Evolutionary conservation across 306 rosid species (phyloP).

Genomic region (Elaeagnus macrophylla): DNA sequence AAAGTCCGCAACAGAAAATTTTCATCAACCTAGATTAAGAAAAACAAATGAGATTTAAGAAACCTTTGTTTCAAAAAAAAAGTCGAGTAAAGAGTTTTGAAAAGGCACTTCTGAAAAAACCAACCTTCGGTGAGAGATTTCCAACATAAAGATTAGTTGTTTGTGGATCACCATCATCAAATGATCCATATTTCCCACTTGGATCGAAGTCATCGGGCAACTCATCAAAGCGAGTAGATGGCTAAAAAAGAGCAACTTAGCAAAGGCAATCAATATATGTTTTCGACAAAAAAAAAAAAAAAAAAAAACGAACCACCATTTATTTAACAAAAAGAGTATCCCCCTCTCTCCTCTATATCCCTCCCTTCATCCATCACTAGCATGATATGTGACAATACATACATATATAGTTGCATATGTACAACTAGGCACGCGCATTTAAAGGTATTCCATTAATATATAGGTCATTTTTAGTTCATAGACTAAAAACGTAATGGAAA

Average conservation of each 20-base stretch:
- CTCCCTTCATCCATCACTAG: no score
- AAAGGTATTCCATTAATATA: no score
- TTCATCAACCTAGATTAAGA: constrained; percentile 75
- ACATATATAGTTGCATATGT: no score
- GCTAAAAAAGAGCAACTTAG: constrained; percentile 24
- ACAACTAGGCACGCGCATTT: no score
- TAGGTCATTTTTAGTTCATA: no score
- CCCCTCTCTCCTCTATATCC: no score
- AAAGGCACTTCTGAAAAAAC: not conserved
- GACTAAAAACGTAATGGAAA: no score
- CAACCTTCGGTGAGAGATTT: constrained; percentile 92
- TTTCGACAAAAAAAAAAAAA: constrained; percentile 5
- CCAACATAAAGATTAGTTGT: constrained; percentile 98
- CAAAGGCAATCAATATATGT: constrained; percentile 12
- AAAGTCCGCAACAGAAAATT: constrained; percentile 96
- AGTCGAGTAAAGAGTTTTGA: constrained; percentile 4
- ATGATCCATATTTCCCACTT: constrained; percentile 93
- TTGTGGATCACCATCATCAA: constrained; percentile 99
- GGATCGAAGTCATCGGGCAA: constrained; percentile 96
- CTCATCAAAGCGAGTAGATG: constrained; percentile 89
- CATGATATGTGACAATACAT: no score
- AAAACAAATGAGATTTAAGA: constrained; percentile 15
- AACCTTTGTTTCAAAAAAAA: constrained; percentile 6
- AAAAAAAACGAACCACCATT: not conserved
- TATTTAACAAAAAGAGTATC: no score